phyloP scores from a whole-genome alignment of 306 rosid genomes.

The Datisca glomerata region DNA sequence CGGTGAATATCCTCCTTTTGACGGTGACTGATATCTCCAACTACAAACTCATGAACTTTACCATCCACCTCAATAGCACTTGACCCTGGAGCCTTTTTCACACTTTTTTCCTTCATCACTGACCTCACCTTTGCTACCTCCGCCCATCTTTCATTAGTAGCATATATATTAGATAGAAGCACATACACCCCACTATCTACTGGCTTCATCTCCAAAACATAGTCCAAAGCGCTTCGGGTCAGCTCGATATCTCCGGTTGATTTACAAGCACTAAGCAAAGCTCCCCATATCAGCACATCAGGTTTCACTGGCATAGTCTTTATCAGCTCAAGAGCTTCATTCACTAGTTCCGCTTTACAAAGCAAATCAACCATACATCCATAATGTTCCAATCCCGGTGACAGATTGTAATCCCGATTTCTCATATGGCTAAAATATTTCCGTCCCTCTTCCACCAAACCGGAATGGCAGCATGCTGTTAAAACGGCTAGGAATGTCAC shows the following conservation, averaged over 20 bases:
- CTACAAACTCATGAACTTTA: conserved; percentile 47
- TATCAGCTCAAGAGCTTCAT: conserved; percentile 55
- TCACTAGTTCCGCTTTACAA: conserved; percentile 55
- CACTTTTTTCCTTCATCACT: conserved; percentile 64
- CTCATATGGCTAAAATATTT: conserved; percentile 38
- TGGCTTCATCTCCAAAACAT: conserved; percentile 32
- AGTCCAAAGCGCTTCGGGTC: conserved; percentile 35
- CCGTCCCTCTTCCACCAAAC: conserved; percentile 61
- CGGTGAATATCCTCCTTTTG: conserved; percentile 34
- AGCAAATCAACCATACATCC: conserved; percentile 78
- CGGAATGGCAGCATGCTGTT: conserved; percentile 76
- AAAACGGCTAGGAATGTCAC: conserved; percentile 64
- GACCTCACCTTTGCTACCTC: conserved; percentile 56
- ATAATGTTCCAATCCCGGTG: conserved; percentile 57
- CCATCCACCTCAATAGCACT: conserved; percentile 59
- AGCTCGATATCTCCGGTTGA: conserved; percentile 37
- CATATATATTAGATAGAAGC: conserved; percentile 65
- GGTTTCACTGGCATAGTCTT: conserved; percentile 69
- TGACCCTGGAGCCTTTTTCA: conserved; percentile 54
- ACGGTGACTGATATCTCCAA: conserved; percentile 48
- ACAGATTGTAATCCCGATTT: conserved; percentile 28
- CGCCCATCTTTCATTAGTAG: conserved; percentile 51
- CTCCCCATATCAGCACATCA: conserved; percentile 65
- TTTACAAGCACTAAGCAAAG: conserved; percentile 48
- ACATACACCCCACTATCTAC: conserved; percentile 69